Percentiles rank a stretch among this genome's conserved stretches.
Evolutionary conservation across 805 yeast species (phyloP).

Genomic region (Sugiyamaella chiloensis): DNA sequence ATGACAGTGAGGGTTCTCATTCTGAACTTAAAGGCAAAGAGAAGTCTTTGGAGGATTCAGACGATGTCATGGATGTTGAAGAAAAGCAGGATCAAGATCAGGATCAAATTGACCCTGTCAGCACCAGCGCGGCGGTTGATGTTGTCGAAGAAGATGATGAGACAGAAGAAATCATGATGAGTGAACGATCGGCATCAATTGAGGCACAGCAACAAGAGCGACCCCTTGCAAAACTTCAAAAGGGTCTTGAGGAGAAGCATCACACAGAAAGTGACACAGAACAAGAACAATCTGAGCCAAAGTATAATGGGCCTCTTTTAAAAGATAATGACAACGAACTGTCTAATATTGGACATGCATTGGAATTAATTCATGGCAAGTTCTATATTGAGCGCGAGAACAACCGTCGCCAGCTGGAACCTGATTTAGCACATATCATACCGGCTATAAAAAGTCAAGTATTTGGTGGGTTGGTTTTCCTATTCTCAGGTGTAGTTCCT

Average conservation of each 20-base stretch:
- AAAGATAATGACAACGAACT: conserved; percentile 83
- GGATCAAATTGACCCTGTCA: too few species aligned
- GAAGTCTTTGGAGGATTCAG: conserved; percentile 4
- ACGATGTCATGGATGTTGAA: not conserved
- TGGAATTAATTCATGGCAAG: conserved; percentile 59
- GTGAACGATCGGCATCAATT: conserved; percentile 62
- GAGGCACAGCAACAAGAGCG: conserved; percentile 80
- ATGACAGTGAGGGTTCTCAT: conserved; percentile 38
- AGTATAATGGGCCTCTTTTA: conserved; percentile 45
- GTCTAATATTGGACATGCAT: conserved; percentile 54
- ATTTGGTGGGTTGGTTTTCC: conserved; percentile 62
- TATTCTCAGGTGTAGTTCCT: conserved; percentile 89
- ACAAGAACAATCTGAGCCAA: not conserved
- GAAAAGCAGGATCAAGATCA: not conserved
- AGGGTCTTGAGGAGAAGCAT: conserved; percentile 43
- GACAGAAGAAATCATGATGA: conserved; percentile 14
- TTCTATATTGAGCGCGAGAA: conserved; percentile 50
- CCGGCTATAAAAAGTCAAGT: conserved; percentile 71
- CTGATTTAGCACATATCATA: conserved; percentile 38
- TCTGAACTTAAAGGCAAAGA: conserved; percentile 34
- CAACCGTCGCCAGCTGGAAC: conserved; percentile 27
- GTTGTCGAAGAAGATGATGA: not conserved
- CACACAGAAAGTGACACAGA: conserved; percentile 8
- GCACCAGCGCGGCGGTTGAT: conserved; percentile 1
- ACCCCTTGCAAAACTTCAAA: conserved; percentile 80